Conservation (phyloP, 148 eudicot genomes). For the Bassia scoparia region DNA sequence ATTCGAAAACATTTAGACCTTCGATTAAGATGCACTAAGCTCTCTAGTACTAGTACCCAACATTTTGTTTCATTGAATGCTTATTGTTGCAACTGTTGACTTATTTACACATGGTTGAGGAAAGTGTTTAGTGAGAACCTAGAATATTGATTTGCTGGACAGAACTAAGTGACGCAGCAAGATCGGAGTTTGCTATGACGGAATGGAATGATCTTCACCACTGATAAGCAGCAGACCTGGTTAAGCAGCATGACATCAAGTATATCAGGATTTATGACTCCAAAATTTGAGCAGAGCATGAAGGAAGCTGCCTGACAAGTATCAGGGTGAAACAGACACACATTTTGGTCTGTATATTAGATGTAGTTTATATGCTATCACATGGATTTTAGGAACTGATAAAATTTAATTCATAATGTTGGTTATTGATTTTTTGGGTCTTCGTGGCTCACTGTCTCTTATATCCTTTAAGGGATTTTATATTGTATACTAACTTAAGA, state of each 20-base stretch:
- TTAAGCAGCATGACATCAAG: slow-evolving; percentile 73
- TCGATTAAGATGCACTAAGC: background rate
- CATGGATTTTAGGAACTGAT: no score
- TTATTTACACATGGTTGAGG: background rate
- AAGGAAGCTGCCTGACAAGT: no score
- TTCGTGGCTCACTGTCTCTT: no score
- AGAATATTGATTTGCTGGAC: slow-evolving; percentile 10
- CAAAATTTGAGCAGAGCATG: no score
- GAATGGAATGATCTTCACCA: slow-evolving; percentile 92
- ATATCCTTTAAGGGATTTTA: no score
- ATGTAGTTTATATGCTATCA: no score
- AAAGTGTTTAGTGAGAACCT: background rate
- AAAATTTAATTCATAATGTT: no score
- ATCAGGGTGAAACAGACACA: no score
- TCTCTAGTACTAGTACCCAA: background rate
- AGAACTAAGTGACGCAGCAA: slow-evolving; percentile 59
- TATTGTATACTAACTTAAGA: no score
- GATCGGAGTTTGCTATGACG: slow-evolving; percentile 85
- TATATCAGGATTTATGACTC: slow-evolving; percentile 79
- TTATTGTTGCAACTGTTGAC: background rate
- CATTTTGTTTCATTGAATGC: background rate
- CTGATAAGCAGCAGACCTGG: slow-evolving; percentile 67
- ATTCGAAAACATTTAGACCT: no score
- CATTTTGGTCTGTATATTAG: no score
- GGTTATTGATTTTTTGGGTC: no score